A percentile compares a stretch with the other conserved stretches of the same genome.
phyloP scores from a whole-genome alignment of 371 early-diverging fungal genomes.

The Astathelohania contejeani region DNA sequence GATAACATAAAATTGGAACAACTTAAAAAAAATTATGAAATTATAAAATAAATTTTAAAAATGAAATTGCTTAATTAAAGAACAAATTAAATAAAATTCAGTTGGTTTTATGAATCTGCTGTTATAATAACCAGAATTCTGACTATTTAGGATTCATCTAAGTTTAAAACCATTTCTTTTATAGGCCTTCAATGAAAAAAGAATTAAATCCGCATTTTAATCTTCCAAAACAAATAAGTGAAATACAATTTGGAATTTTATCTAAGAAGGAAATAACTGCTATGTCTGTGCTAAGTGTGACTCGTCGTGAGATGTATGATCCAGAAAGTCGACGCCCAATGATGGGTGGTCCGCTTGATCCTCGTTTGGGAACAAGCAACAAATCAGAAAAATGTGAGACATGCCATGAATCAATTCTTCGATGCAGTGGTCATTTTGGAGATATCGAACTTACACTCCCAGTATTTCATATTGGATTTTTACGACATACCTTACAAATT shows the following conservation, averaged over 20 bases:
- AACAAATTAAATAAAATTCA: no score
- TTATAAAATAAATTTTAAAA: no score
- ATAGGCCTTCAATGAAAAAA: no score
- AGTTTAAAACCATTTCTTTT: no score
- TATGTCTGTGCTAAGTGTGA: conserved; percentile 68
- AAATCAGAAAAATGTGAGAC: conserved; percentile 70
- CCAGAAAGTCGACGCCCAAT: conserved; percentile 60
- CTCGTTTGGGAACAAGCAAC: conserved; percentile 54
- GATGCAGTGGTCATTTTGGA: conserved; percentile 95
- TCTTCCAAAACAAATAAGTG: no score
- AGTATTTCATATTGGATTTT: conserved; percentile 91
- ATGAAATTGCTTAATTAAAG: no score
- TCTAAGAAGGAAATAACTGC: conserved; percentile 64
- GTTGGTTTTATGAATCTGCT: no score
- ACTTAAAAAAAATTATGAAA: no score
- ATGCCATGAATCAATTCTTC: conserved; percentile 67
- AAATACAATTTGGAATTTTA: conserved; percentile 71
- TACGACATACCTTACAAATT: conserved; percentile 67
- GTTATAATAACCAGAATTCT: no score
- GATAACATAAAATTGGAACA: no score
- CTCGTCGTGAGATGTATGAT: conserved; percentile 70
- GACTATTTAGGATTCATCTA: no score
- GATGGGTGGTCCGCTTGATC: conserved; percentile 39
- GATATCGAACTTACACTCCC: conserved; percentile 76
- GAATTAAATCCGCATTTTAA: no score